Conservation (phyloP, 2,329 filamentous ascomycete genomes). For the Ophiostoma sp. region DNA sequence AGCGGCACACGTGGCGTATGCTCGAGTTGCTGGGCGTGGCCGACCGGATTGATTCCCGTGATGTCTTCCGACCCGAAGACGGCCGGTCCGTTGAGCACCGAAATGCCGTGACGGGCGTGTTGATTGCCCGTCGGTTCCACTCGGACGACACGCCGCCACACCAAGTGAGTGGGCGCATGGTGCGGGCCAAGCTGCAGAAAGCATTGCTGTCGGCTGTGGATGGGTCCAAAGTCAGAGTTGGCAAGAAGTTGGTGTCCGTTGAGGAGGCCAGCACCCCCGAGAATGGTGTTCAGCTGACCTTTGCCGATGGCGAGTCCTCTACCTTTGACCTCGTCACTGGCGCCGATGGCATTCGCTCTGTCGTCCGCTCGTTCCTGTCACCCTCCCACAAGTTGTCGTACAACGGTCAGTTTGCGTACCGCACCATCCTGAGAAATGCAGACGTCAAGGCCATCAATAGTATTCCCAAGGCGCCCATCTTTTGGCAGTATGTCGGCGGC, state of each 20-base stretch:
- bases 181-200: constrained; percentile 47
- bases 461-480: constrained; percentile 35
- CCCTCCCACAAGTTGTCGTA: constrained; percentile 48
- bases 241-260: constrained; percentile 45
- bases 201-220: constrained; percentile 50
- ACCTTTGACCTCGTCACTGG: constrained; percentile 51
- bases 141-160: constrained; percentile 33
- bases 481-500: constrained; percentile 38
- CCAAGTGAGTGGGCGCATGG: constrained; percentile 35
- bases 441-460: constrained; percentile 35
- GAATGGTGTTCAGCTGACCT: constrained; percentile 42
- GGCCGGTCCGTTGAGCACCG: constrained; percentile 35
- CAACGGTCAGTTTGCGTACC: constrained; percentile 41
- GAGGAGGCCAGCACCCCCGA: constrained; percentile 27
- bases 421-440: constrained; percentile 36
- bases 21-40: constrained; percentile 38
- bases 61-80: constrained; percentile 36
- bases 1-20: constrained; percentile 40
- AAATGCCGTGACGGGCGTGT: constrained; percentile 38
- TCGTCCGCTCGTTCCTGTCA: constrained; percentile 39
- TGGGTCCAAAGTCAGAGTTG: constrained; percentile 45
- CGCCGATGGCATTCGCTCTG: constrained; percentile 53
- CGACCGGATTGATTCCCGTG: constrained; percentile 36
- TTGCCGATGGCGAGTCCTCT: constrained; percentile 46
- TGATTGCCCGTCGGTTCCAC: constrained; percentile 33